Evolutionary conservation across 495 filamentous ascomycete genomes (phyloP).

Genomic region (Penicillium parvum): DNA sequence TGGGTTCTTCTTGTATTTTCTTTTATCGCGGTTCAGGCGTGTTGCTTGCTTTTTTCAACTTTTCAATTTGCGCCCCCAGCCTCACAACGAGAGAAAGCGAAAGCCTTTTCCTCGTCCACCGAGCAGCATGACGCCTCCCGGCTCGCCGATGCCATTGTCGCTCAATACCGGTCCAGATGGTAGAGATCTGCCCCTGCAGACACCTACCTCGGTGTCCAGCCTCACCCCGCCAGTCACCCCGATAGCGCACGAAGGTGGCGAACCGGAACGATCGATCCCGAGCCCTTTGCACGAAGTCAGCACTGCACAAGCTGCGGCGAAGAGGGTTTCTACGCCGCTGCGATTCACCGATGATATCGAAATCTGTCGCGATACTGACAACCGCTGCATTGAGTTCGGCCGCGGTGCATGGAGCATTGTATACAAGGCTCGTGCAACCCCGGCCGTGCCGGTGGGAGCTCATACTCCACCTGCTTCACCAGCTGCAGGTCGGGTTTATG

Average conservation of each 20-base stretch:
- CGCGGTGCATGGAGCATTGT: conserved; percentile 60
- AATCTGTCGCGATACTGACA: conserved; percentile 24
- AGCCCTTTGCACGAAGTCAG: conserved; percentile 4
- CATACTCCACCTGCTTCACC: conserved; percentile 48
- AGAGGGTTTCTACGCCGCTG: conserved; percentile 13
- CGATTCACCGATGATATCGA: conserved; percentile 36
- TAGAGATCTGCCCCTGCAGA: conserved; percentile 8
- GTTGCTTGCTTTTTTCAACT: neutral
- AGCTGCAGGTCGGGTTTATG: conserved; percentile 35
- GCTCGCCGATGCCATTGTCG: conserved; percentile 29
- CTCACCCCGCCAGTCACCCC: conserved; percentile 41
- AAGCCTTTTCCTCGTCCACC: no score
- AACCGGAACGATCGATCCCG: conserved; percentile 3
- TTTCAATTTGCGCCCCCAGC: neutral
- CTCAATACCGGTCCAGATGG: conserved; percentile 23
- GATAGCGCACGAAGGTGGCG: conserved; percentile 19
- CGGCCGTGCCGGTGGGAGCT: conserved; percentile 3
- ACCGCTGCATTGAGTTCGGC: conserved; percentile 44
- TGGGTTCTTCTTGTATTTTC: no score
- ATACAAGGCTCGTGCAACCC: conserved; percentile 39
- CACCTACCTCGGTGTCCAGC: conserved; percentile 11
- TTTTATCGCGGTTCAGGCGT: neutral
- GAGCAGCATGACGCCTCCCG: neutral
- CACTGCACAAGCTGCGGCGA: neutral
- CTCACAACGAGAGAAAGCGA: no score